Evolutionary conservation across 345 rosid species (phyloP), one percentile per base, ranked within the genome.

Genomic region (Cochlearia excelsa): DNA sequence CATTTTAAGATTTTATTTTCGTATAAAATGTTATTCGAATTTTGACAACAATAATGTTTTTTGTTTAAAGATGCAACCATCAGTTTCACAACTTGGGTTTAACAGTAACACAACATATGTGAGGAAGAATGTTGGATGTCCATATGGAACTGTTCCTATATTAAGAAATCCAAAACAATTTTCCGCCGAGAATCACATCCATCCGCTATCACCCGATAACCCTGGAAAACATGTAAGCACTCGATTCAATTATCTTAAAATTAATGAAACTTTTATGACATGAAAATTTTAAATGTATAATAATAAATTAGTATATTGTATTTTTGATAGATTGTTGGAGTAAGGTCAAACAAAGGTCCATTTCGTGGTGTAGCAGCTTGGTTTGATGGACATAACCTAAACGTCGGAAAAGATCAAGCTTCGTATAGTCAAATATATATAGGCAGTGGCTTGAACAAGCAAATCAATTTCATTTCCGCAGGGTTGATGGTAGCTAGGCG

Each of bases 371-470:
- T 60, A 37, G 37, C 27, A 47, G 44, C 65, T 37, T 0, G 0
- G 6, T 37, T 50, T 30, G 6, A 5, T 7, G 57, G 4, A 29
- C 30, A 29, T 50, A 30, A 0, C 3, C 16, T 50, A 39, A 5
- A 34, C 6, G 27, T 59, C 1, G 8, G 1, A 3, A 4, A n/a
- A 10, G 64, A 59, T 47, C 45, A 59, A 59, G 54, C 64, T 4
- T 10, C 54, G 1, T 60, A 60, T 47, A 59, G 33, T 37, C 64
- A 47, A 60, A 47, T 60, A 1, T 47, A 46, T 47, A 1, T 47
- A 37, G 65, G 65, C 3, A 60, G 29, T 60, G 65, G 57, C 39
- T 5, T 2, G 1, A 2, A 61, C 3, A 11, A 26, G 0, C 23
- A 30, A 5, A 23, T 51, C 31, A 61, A 50, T 61, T 49, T 40